Conservation (phyloP, 805 yeast genomes). For the Yueomyces sinensis region DNA sequence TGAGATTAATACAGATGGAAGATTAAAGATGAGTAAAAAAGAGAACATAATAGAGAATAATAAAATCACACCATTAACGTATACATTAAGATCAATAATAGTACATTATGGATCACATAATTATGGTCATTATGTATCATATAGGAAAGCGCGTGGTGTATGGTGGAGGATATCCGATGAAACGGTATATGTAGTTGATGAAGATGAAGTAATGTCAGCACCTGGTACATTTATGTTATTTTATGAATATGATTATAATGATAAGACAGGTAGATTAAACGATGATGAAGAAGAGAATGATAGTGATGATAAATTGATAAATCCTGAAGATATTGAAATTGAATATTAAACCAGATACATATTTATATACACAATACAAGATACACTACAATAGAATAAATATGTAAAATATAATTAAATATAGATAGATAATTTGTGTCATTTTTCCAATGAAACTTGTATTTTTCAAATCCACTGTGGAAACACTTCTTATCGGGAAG, state of each 20-base stretch:
- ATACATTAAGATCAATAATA: constrained; percentile 64
- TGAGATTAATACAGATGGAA: not conserved
- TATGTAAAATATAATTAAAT: too few relatives aligned
- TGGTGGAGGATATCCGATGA: constrained; percentile 94
- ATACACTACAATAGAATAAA: too few relatives aligned
- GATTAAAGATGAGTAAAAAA: not conserved
- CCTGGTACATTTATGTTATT: constrained; percentile 84
- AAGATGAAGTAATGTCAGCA: constrained; percentile 55
- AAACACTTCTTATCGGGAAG: too few relatives aligned
- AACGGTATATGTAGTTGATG: constrained; percentile 58
- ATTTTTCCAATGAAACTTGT: too few relatives aligned
- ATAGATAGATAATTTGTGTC: too few relatives aligned
- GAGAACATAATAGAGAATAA: not conserved
- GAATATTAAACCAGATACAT: too few relatives aligned
- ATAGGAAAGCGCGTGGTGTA: constrained; percentile 55
- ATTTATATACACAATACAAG: too few relatives aligned
- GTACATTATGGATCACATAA: constrained; percentile 87
- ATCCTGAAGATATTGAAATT: too few relatives aligned
- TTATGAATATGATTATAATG: constrained; percentile 41
- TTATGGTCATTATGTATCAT: constrained; percentile 84
- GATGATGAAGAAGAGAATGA: too few relatives aligned
- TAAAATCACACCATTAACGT: constrained; percentile 15
- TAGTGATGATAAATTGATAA: too few relatives aligned
- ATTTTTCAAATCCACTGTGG: too few relatives aligned
- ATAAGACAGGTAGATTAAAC: not conserved